phyloP scores from a whole-genome alignment of 768 basidiomycete genomes.

The Rhodotorula diobovata region DNA sequence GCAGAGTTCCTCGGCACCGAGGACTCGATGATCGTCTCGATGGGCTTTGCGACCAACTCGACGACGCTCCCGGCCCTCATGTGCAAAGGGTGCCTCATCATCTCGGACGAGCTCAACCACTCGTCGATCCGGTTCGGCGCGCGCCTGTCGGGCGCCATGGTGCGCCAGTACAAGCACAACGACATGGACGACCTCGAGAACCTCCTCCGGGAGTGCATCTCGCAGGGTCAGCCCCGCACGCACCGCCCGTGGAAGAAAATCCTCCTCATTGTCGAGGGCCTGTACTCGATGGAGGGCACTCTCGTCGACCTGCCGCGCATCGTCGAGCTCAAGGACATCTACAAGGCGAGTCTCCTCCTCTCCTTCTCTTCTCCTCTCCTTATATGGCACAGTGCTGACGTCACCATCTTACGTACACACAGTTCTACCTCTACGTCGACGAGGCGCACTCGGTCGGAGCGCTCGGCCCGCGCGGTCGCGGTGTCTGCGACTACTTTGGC shows the following conservation, averaged over 20 bases:
- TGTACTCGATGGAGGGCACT: slow-evolving; percentile 99
- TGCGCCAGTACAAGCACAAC: slow-evolving; percentile 96
- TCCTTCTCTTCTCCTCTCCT: not conserved
- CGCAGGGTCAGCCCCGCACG: slow-evolving; percentile 94
- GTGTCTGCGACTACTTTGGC: slow-evolving; percentile 89
- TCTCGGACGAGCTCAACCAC: slow-evolving; percentile 96
- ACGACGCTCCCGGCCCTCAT: slow-evolving; percentile 88
- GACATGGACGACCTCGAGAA: slow-evolving; percentile 77
- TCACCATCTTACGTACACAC: not conserved
- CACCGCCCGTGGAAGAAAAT: slow-evolving; percentile 99
- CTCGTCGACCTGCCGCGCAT: slow-evolving; percentile 76
- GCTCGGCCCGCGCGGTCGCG: slow-evolving; percentile 87
- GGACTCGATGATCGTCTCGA: slow-evolving; percentile 81
- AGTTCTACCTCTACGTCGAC: slow-evolving; percentile 95
- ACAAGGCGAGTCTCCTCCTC: slow-evolving; percentile 65
- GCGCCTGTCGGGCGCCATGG: slow-evolving; percentile 76
- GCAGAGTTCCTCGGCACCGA: slow-evolving; percentile 86
- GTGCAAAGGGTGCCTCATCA: slow-evolving; percentile 83
- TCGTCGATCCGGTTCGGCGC: slow-evolving; percentile 91
- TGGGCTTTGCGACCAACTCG: slow-evolving; percentile 96
- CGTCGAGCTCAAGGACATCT: slow-evolving; percentile 81
- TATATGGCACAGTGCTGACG: not conserved
- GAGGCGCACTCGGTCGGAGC: slow-evolving; percentile 98
- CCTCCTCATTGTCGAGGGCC: slow-evolving; percentile 83
- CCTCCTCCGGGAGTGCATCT: slow-evolving; percentile 81